Percentiles rank a stretch among this genome's conserved stretches.
Evolutionary conservation across 2,329 filamentous ascomycete genomes (phyloP).

Genomic region (Trichocomaceae sp.): DNA sequence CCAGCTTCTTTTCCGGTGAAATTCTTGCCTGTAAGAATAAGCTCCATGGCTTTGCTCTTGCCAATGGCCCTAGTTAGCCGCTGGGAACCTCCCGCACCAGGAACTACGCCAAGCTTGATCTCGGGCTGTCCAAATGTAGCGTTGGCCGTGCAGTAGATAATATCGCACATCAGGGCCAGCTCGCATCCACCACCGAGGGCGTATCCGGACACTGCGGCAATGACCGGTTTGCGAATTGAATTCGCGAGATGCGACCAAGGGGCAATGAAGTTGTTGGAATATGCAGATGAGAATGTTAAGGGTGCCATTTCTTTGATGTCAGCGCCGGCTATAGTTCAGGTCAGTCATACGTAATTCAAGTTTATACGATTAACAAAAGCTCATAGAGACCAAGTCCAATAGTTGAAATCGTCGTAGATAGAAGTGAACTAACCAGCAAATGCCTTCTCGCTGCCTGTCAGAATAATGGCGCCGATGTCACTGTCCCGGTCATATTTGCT

Average conservation of each 20-base stretch:
- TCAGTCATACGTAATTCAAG: background rate
- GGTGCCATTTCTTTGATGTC: conserved; percentile 99
- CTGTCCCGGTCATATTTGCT: conserved; percentile 62
- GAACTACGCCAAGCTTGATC: conserved; percentile 89
- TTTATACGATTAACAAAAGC: too few species aligned
- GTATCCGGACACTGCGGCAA: conserved; percentile 89
- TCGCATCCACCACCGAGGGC: conserved; percentile 94
- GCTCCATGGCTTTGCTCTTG: conserved; percentile 83
- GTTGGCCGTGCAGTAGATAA: conserved; percentile 77
- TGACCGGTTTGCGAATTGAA: conserved; percentile 83
- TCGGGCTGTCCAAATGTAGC: conserved; percentile 96
- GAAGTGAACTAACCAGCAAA: conserved; percentile 56
- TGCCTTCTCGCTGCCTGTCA: conserved; percentile 83
- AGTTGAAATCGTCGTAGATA: too few species aligned
- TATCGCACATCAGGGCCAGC: conserved; percentile 94
- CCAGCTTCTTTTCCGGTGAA: conserved; percentile 80
- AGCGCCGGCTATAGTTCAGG: conserved; percentile 59
- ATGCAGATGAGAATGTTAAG: conserved; percentile 80
- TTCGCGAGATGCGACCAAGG: conserved; percentile 83
- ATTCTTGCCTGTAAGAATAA: conserved; percentile 77
- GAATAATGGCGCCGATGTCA: conserved; percentile 66
- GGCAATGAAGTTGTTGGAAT: conserved; percentile 88
- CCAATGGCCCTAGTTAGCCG: conserved; percentile 75
- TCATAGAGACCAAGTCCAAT: too few species aligned
- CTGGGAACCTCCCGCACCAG: conserved; percentile 87